Base-by-base conservation (phyloP, 2,329 filamentous ascomycete species). In the Botrytis deweyae region DNA sequence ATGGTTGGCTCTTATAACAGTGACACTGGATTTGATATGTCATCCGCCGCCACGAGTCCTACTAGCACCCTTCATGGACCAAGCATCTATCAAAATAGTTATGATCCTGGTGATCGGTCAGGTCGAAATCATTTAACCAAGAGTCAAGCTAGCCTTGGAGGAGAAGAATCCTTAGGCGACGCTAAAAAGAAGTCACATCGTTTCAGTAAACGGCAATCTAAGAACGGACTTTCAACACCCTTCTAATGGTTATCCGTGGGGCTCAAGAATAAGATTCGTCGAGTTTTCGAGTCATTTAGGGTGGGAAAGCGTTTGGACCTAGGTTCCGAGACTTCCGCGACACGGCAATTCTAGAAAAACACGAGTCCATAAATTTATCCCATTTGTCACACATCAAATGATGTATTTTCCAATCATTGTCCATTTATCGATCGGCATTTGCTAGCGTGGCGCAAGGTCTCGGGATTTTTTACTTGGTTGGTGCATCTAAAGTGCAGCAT, bases 161-260 rank as follows among this genome's bases (percentile, higher is more conserved):
- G 79, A 44, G 80, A 81, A 46, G 76, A 78, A 68, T 73, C 76
- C 73, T 76, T 82, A 73, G 68, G 65, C 72, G 81, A 85, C 58
- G 79, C 83, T 29, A 80, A 80, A 58, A 83, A 85, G 20, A 90
- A 88, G 81, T 85, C 87, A 67, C 90, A 91, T 78, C 86, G 90
- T 67, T 98, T 98, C 83, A 97, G 94, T 84, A 96, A 96, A 84
- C 88, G 95, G 78, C 94, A 97, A 83, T 97, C 93, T 25, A 97
- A 97, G 84, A 97, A 94, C 82, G 95, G 95, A n/a, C 88, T 97
- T 67, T 94, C 94, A 42, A 92, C 95, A 67, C 92, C 93, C 25
- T 74, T 74, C 33, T 74, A 74, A 69, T 68, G 49, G 33, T 67
- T 40, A 9, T 20, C 46, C 29, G 36, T 46, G 55, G 38, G 55